A percentile compares a stretch with the other conserved stretches of the same genome.
Evolutionary conservation across 2,329 filamentous ascomycete genomes (phyloP).

Genomic region (Passalora sequoiae): DNA sequence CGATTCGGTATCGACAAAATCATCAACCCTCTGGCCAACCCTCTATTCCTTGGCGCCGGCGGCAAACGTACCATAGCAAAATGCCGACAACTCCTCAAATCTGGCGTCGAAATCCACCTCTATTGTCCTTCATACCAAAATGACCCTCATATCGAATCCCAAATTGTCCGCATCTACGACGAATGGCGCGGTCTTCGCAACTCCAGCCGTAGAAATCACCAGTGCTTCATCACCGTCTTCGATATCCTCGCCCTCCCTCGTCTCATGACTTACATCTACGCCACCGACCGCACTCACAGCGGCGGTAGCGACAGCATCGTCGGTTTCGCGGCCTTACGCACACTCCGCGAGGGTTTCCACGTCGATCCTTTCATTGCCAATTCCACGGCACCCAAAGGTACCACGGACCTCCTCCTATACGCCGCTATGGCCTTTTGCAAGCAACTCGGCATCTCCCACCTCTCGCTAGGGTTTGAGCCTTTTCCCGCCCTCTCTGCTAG

Average conservation of each 20-base stretch:
- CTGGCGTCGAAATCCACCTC: background rate
- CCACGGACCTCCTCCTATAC: slow-evolving; percentile 7
- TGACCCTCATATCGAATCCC: background rate
- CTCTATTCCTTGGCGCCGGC: slow-evolving; percentile 3
- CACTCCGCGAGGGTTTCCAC: slow-evolving; percentile 5
- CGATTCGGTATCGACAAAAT: slow-evolving; percentile 5
- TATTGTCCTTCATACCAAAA: slow-evolving; percentile 7
- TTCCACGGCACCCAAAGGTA: slow-evolving; percentile 4
- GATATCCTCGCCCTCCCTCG: slow-evolving; percentile 8
- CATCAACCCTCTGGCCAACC: slow-evolving; percentile 4
- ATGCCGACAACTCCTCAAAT: slow-evolving; percentile 7
- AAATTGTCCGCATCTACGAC: slow-evolving; percentile 2
- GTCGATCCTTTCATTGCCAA: slow-evolving; percentile 3
- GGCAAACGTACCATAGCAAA: slow-evolving; percentile 8
- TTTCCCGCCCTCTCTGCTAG: background rate
- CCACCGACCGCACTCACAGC: too few relatives aligned
- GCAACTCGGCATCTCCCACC: slow-evolving; percentile 1
- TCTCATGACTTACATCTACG: slow-evolving; percentile 6
- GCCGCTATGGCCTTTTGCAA: slow-evolving; percentile 3
- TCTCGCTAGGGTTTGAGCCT: slow-evolving; percentile 4
- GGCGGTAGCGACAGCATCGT: background rate
- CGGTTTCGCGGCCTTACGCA: slow-evolving; percentile 7
- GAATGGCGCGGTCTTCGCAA: too few relatives aligned
- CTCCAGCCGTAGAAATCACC: too few relatives aligned
- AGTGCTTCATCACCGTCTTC: slow-evolving; percentile 8